Evolutionary conservation across 1,284 basidiomycete species (phyloP).

Genomic region (Leccinum variabile): DNA sequence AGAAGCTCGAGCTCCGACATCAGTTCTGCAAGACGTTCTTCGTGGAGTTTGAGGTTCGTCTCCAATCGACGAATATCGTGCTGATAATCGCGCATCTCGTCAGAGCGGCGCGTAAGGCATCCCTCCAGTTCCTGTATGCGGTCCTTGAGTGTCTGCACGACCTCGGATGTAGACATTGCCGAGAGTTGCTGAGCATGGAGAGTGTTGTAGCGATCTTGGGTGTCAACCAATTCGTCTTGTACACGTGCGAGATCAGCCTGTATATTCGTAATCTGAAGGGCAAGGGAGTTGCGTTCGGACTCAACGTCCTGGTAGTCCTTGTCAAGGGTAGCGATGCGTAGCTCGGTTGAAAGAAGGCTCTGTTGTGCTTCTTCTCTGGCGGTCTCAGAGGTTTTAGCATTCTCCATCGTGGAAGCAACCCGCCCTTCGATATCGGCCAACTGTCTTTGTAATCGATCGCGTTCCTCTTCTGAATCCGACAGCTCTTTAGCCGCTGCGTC

Average conservation of each 20-base stretch:
- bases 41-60: slow-evolving; percentile 66
- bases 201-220: slow-evolving; percentile 55
- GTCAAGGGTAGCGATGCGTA: slow-evolving; percentile 41
- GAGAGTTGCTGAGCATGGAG: slow-evolving; percentile 65
- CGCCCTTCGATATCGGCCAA: slow-evolving; percentile 32
- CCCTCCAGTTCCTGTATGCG: slow-evolving; percentile 66
- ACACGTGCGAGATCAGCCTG: slow-evolving; percentile 51
- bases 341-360: slow-evolving; percentile 22
- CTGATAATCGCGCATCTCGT: slow-evolving; percentile 71
- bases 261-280: slow-evolving; percentile 61
- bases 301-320: slow-evolving; percentile 52
- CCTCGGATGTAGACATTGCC: slow-evolving; percentile 55
- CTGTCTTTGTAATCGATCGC: slow-evolving; percentile 13
- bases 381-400: slow-evolving; percentile 33
- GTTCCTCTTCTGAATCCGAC: slow-evolving; percentile 21
- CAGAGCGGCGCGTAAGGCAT: slow-evolving; percentile 59
- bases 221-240: slow-evolving; percentile 52
- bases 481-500: slow-evolving; percentile 21
- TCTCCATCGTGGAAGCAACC: slow-evolving; percentile 33
- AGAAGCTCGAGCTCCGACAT: slow-evolving; percentile 63
- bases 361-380: slow-evolving; percentile 41
- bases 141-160: slow-evolving; percentile 51
- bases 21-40: slow-evolving; percentile 70
- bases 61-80: slow-evolving; percentile 73
- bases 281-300: slow-evolving; percentile 61